A percentile compares a stretch with the other conserved stretches of the same genome.
These are phyloP conservation scores for Skeletonema marinoi DNA, from an alignment of 108 stramenopile species.

Conservation along the genomic window DNA sequence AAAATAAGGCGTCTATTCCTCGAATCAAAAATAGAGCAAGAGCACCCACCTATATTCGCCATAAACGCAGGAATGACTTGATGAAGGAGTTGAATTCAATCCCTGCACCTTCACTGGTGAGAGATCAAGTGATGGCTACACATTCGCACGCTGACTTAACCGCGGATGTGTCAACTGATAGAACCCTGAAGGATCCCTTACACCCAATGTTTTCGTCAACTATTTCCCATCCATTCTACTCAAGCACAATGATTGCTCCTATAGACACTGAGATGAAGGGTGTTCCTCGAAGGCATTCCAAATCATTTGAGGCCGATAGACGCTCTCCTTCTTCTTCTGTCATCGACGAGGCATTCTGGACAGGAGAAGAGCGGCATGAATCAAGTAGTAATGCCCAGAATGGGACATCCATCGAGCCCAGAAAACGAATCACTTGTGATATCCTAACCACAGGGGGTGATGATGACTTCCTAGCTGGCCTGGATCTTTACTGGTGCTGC, in stretches of 20 bases:
- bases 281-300: neutral
- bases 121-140: neutral
- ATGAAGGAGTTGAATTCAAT: neutral
- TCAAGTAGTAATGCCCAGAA: neutral
- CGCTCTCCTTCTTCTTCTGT: neutral
- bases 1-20: neutral
- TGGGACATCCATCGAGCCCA: neutral
- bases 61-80: neutral
- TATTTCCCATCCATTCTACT: neutral
- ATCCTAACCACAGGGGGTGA: neutral
- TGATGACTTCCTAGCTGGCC: neutral
- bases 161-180: neutral
- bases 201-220: neutral
- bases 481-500: slow-evolving; percentile 1
- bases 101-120: neutral
- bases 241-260: neutral
- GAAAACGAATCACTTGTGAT: neutral
- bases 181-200: neutral
- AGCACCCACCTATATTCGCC: neutral
- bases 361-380: neutral
- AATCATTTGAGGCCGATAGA: neutral
- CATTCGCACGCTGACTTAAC: neutral
- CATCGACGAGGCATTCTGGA: neutral
- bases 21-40: slow-evolving; percentile 5
- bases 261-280: neutral